These are phyloP conservation scores for Spathaspora girioi DNA, from an alignment of 805 yeast genomes.

Conservation along the genomic window DNA sequence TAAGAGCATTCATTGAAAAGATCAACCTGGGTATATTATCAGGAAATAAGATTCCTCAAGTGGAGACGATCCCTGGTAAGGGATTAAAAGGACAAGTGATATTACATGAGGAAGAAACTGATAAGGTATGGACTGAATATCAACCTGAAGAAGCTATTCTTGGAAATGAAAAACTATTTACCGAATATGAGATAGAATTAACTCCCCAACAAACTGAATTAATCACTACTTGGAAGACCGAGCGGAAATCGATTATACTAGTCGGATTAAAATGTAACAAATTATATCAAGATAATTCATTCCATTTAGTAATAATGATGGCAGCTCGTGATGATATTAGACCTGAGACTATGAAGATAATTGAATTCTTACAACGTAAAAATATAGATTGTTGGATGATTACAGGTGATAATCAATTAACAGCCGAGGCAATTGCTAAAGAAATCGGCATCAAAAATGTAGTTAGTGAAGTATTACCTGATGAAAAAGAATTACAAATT, in stretches of 20 bases:
- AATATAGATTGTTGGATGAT: conserved; percentile 69
- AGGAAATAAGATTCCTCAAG: conserved; percentile 40
- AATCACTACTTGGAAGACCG: conserved; percentile 53
- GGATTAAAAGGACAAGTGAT: conserved; percentile 50
- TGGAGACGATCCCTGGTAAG: conserved; percentile 56
- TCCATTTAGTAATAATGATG: conserved; percentile 43
- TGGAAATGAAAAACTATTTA: conserved; percentile 62
- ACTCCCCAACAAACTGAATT: conserved; percentile 22
- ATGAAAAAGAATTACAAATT: conserved; percentile 62
- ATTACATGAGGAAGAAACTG: conserved; percentile 13
- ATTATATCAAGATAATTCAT: conserved; percentile 23
- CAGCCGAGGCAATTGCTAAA: conserved; percentile 64
- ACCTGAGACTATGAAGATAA: conserved; percentile 53
- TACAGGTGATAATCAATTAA: conserved; percentile 66
- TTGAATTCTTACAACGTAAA: conserved; percentile 29
- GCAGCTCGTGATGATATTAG: conserved; percentile 61
- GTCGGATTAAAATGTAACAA: conserved; percentile 41
- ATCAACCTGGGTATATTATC: conserved; percentile 18
- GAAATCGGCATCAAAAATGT: conserved; percentile 60
- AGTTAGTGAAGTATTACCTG: conserved; percentile 70
- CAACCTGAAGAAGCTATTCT: conserved; percentile 37
- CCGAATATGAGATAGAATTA: conserved; percentile 42
- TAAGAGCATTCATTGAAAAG: conserved; percentile 35
- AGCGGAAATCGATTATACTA: conserved; percentile 61
- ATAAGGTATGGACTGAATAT: conserved; percentile 27